These are phyloP conservation scores for Balakata baccata DNA, from an alignment of 345 rosid genomes.

Conservation along the genomic window DNA sequence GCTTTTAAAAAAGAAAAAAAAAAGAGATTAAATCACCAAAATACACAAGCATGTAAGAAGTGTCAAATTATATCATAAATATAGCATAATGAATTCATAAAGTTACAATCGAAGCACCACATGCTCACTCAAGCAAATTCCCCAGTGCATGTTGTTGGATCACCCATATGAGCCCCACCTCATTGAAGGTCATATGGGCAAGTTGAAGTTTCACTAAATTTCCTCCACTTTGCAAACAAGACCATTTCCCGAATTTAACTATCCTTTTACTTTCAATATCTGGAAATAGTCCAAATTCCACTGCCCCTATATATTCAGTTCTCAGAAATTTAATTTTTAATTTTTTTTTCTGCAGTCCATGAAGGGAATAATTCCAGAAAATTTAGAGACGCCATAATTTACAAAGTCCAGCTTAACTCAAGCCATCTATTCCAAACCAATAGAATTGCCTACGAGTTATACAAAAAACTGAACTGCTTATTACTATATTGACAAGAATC, in stretches of 20 bases:
- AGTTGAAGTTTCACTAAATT: neutral
- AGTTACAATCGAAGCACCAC: neutral
- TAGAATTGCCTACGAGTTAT: neutral
- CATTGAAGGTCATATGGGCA: slow-evolving; percentile 12
- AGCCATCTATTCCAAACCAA: neutral
- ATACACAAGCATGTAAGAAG: slow-evolving; percentile 13
- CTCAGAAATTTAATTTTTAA: slow-evolving; percentile 1
- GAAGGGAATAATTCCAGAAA: neutral
- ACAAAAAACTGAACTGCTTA: neutral
- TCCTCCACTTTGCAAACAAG: neutral
- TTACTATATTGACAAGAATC: slow-evolving; percentile 1
- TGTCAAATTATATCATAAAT: neutral
- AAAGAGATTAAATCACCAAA: slow-evolving; percentile 26
- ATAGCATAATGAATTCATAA: neutral
- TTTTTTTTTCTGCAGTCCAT: neutral
- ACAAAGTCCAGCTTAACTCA: neutral
- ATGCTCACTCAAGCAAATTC: neutral
- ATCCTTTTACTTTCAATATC: neutral
- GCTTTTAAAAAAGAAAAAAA: too few relatives aligned
- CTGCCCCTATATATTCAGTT: neutral
- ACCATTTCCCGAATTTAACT: neutral
- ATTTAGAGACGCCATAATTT: neutral
- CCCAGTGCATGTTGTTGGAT: slow-evolving; percentile 5
- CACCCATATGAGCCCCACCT: neutral
- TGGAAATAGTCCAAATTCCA: neutral